Conservation (phyloP, 2,329 filamentous ascomycete species). For the Fusarium proliferatum region DNA sequence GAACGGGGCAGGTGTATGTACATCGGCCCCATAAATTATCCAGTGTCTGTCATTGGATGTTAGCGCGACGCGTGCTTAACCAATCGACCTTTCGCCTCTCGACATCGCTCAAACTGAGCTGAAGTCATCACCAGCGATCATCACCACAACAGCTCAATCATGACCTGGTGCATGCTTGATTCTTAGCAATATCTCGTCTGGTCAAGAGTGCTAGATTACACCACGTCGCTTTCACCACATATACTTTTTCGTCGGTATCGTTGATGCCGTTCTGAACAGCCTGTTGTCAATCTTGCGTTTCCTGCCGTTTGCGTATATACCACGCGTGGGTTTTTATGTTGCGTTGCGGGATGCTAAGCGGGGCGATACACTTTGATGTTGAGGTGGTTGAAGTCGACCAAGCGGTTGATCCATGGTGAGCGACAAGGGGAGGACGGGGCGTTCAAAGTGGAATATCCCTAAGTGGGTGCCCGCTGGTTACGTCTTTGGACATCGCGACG, state of each 20-base stretch:
- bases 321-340: conserved; percentile 1
- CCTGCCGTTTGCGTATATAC: not conserved
- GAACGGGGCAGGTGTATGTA: too few species aligned
- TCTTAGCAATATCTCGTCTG: not conserved
- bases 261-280: not conserved
- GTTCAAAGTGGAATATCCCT: conserved; percentile 7
- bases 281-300: conserved; percentile 3
- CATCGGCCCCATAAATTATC: conserved; percentile 15
- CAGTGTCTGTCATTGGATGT: conserved; percentile 1
- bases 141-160: conserved; percentile 14
- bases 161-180: not conserved
- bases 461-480: conserved; percentile 9
- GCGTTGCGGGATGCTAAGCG: conserved; percentile 7
- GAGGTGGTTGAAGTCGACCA: conserved; percentile 21
- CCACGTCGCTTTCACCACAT: not conserved
- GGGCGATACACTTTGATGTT: conserved; percentile 5
- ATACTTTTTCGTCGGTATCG: not conserved
- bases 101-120: conserved; percentile 23
- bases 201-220: not conserved
- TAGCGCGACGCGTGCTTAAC: conserved; percentile 18
- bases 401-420: conserved; percentile 23
- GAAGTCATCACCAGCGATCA: conserved; percentile 32
- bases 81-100: conserved; percentile 23
- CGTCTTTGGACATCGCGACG: conserved; percentile 12
- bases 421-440: conserved; percentile 15